phyloP scores from a whole-genome alignment of 371 early-diverging fungal species.

The Apophysomyces sp. region DNA sequence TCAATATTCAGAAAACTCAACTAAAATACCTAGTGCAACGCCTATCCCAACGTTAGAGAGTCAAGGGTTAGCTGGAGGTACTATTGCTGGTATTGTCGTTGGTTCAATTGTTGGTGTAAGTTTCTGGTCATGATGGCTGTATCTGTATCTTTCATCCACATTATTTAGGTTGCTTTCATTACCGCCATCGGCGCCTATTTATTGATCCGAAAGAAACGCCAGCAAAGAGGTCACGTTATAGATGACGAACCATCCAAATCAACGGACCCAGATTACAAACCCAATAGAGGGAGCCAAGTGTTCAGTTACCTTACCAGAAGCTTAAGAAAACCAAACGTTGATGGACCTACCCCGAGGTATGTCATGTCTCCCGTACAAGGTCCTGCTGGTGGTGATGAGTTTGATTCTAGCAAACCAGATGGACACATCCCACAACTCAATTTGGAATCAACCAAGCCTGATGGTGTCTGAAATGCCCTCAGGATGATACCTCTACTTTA shows the following conservation, averaged over 20 bases:
- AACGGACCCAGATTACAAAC: too few species aligned
- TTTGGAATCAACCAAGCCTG: too few species aligned
- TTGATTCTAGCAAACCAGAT: too few species aligned
- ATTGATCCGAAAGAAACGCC: background rate
- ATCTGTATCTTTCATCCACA: background rate
- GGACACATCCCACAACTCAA: too few species aligned
- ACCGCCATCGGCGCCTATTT: background rate
- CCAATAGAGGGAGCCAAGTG: too few species aligned
- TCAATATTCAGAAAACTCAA: background rate
- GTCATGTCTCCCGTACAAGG: background rate
- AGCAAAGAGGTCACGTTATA: too few species aligned
- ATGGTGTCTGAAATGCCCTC: too few species aligned
- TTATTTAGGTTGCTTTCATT: background rate
- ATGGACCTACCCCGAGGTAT: background rate
- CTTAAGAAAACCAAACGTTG: too few species aligned
- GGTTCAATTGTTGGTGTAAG: background rate
- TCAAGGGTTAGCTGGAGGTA: background rate
- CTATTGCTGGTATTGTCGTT: background rate
- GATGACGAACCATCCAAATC: too few species aligned
- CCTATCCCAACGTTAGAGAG: background rate
- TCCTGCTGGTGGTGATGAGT: too few species aligned
- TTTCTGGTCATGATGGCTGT: background rate
- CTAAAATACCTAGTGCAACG: background rate
- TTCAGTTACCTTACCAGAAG: too few species aligned
- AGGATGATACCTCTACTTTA: too few species aligned